Base-by-base conservation (phyloP, 1,284 basidiomycete genomes). In the Mycosarcoma mackinlayi region DNA sequence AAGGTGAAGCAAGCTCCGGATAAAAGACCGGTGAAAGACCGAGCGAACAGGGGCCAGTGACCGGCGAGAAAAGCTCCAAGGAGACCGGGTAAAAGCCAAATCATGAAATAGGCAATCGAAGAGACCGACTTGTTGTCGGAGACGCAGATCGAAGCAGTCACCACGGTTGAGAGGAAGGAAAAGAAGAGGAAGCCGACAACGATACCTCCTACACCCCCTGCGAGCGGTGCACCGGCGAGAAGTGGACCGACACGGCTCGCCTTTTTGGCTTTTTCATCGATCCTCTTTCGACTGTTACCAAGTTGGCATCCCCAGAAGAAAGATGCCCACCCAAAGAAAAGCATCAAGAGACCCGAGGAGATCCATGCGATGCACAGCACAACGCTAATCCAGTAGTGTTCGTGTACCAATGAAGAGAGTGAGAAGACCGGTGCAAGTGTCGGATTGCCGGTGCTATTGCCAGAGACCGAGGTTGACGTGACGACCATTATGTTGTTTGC, bases 311-410 rank as follows among this genome's bases (percentile, higher is more conserved):
- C 64, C 77, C 77, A 79, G 44, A 73, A 74, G 61, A 72, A 70
- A n/a, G 77, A 75, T 1, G 72, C 55, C 58, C 65, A 76, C 19
- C 77, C 77, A 40, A 75, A 76, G 48, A 79, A 78, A 48, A 76
- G 48, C 16, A 79, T 42, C 14, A 74, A 39, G 13, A 76, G 44
- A 14, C 77, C 77, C 1, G 51, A 21, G 28, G 51, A 9, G 49
- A 79, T 76, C 68, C 73, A 77, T 10, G 65, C 47, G 52, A 79
- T 73, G 53, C 70, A 62, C 25, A 76, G 67, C 27, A 78, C 23
- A 46, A 72, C 44, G 35, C 53, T 59, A 37, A 66, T 65, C 72
- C 72, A 77, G 25, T 65, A 37, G 6, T 62, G 49, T 8, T 61
- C 40, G 23, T 56, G 55, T 0, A 71, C 28, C 4, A 63, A 49